Conservation (phyloP, 305 asterid genomes). For the Galium porrigens region DNA sequence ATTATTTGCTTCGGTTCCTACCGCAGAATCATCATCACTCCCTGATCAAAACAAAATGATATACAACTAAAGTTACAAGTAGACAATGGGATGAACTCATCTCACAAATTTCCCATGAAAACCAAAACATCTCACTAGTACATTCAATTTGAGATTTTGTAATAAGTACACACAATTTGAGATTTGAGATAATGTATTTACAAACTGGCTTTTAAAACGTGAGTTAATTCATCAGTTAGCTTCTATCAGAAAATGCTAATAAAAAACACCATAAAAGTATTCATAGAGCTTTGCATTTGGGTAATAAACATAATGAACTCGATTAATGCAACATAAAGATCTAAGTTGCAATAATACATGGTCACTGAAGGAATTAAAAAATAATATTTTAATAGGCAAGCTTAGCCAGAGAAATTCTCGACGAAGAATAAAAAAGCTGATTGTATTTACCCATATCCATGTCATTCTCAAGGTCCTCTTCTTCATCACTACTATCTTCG, state of each 20-base stretch:
- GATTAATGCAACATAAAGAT: no score
- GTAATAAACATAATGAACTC: background rate
- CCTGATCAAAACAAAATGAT: constrained; percentile 15
- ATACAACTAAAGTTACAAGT: background rate
- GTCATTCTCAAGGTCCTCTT: constrained; percentile 25
- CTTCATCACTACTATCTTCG: constrained; percentile 26
- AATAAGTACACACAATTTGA: background rate
- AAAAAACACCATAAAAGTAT: background rate
- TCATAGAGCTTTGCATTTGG: background rate
- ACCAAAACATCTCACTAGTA: background rate
- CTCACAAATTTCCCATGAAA: background rate
- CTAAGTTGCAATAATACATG: no score
- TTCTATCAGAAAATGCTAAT: background rate
- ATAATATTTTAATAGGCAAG: background rate
- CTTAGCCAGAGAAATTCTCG: background rate
- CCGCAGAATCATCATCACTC: constrained; percentile 26
- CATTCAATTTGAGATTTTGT: background rate
- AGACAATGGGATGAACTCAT: background rate
- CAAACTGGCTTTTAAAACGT: background rate
- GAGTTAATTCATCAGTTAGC: background rate
- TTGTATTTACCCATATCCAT: constrained; percentile 21
- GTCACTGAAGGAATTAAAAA: background rate
- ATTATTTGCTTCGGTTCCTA: constrained; percentile 18
- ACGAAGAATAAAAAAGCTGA: background rate
- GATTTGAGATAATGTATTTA: background rate